Base-by-base conservation (phyloP, 306 rosid genomes). In the Gillenia trifoliata region DNA sequence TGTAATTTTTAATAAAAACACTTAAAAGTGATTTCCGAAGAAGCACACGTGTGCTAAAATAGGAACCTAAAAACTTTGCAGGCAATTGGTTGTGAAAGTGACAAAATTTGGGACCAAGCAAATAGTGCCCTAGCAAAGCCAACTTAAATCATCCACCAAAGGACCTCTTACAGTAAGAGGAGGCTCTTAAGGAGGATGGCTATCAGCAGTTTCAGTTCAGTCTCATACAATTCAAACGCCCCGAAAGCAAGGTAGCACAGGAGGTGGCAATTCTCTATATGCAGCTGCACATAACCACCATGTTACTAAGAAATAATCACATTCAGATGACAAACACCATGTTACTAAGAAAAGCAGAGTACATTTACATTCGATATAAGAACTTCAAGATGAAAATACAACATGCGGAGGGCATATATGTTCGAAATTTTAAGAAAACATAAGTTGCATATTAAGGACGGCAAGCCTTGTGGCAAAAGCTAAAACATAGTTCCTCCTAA, bases 401-500 rank as follows among this genome's bases (percentile, higher is more conserved):
- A 34, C 50, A 33, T 5, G 25, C 13, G 34, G 23, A 54, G 17
- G 4, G 1, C 60, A 54, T 25, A 23, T 13, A 16, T 23, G 25
- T 36, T 54, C 65, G 52, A 40, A 3, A 40, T 25, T 25, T 25
- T 19, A 66, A 25, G 1, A 66, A 41, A 52, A 55, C 47, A 15
- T 2, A 71, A 36, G 34, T 49, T 55, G 10, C 34, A n/a, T 2
- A 52, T 54, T 12, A 11, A 52, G 60, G 62, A 10, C 13, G 8
- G 41, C 30, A 11, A 5, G 31, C 13, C 31, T 52, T 52, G 62
- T 3, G 22, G 17, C 73, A 6, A 16, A 68, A 52, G 74, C 59
- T 52, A 54, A 34, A 70, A 70, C 50, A 52, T 8, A 78, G 15
- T 19, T 38, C 72, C 28, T 16, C 57, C 41, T 41, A 68, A 71